phyloP scores from a whole-genome alignment of 768 basidiomycete genomes.

The Amanita muscaria region DNA sequence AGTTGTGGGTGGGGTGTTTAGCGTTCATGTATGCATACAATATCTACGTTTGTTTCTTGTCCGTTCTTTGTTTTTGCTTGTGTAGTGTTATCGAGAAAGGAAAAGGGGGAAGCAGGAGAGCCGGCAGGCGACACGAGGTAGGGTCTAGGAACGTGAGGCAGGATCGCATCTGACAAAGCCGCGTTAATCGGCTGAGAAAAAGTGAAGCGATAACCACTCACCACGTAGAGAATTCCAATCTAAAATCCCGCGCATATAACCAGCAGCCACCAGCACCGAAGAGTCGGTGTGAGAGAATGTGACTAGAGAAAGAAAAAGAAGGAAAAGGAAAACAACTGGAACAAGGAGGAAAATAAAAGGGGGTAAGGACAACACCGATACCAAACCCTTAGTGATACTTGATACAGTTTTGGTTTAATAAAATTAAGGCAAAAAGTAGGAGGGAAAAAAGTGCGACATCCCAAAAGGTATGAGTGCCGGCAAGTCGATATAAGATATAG shows the following conservation, averaged over 20 bases:
- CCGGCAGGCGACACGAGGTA: no score
- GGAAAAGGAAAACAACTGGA: slow-evolving; percentile 1
- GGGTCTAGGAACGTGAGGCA: no score
- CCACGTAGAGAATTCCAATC: slow-evolving; percentile 2
- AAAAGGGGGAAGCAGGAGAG: no score
- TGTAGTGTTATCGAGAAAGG: background rate
- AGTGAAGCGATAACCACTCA: background rate
- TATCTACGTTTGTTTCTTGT: slow-evolving; percentile 4
- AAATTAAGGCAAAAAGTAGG: slow-evolving; percentile 4
- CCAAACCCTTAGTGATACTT: slow-evolving; percentile 7
- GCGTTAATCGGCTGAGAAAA: no score
- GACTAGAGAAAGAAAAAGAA: no score
- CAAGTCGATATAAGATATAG: slow-evolving; percentile 5
- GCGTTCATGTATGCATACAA: slow-evolving; percentile 3
- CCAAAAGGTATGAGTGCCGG: background rate
- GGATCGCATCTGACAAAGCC: no score
- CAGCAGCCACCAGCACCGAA: no score
- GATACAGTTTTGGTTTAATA: slow-evolving; percentile 7
- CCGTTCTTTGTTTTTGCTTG: slow-evolving; percentile 3
- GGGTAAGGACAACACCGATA: background rate
- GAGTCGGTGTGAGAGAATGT: no score
- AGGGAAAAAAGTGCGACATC: background rate
- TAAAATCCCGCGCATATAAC: background rate
- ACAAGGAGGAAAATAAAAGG: background rate
- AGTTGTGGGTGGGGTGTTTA: background rate